Percentiles rank a stretch among this genome's conserved stretches.
Evolutionary conservation across 148 eudicot genomes (phyloP).

Genomic region (Vaccinium corymbosum): DNA sequence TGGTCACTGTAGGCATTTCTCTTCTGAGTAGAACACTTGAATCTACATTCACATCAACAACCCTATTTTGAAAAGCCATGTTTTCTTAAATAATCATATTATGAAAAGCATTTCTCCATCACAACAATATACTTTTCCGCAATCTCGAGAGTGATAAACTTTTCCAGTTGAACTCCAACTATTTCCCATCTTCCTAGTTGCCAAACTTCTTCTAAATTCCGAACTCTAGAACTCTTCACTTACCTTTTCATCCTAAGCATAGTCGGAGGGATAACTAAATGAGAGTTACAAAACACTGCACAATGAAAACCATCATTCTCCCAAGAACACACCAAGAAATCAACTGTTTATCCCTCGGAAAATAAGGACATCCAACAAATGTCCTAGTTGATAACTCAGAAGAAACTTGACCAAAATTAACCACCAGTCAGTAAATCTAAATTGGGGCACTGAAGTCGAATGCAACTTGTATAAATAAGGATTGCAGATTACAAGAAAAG

Average conservation of each 20-base stretch:
- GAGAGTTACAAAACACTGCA: background rate
- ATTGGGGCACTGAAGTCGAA: background rate
- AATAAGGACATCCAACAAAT: background rate
- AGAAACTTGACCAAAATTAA: background rate
- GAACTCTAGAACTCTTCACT: background rate
- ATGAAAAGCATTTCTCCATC: background rate
- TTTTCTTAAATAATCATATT: background rate
- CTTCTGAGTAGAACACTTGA: no score
- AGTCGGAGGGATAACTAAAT: background rate
- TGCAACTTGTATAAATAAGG: background rate
- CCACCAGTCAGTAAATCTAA: background rate
- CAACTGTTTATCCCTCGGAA: background rate
- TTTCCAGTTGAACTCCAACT: background rate
- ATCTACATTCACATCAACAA: no score
- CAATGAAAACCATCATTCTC: background rate
- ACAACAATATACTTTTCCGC: background rate
- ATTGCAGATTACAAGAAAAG: background rate
- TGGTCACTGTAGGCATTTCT: no score
- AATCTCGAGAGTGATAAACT: background rate
- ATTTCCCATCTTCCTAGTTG: background rate
- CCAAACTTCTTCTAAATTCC: background rate
- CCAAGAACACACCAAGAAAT: background rate
- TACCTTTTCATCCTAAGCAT: background rate
- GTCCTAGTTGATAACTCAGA: background rate
- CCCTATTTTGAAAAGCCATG: no score